These are phyloP conservation scores for Alternaria ventricosa DNA, from an alignment of 2,329 filamentous ascomycete species.

Conservation along the genomic window DNA sequence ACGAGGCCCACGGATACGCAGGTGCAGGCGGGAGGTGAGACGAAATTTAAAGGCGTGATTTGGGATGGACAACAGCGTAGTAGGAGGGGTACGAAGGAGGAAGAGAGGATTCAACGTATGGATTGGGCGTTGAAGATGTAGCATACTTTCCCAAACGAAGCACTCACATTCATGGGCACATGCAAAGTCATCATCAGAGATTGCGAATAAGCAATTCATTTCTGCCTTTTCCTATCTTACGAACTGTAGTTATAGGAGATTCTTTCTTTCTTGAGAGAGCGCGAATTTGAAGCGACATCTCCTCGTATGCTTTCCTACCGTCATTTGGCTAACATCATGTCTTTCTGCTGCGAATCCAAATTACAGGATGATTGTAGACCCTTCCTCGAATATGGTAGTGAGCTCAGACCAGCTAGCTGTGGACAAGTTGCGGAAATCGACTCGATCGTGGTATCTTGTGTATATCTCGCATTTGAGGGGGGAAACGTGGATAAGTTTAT, in stretches of 20 bases:
- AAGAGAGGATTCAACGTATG: background rate
- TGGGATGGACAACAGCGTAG: background rate
- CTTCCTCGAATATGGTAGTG: slow-evolving; percentile 16
- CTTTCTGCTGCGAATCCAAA: slow-evolving; percentile 18
- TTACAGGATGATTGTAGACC: slow-evolving; percentile 18
- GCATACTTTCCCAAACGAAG: background rate
- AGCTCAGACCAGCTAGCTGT: slow-evolving; percentile 37
- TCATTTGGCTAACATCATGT: slow-evolving; percentile 9
- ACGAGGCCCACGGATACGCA: background rate
- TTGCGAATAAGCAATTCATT: slow-evolving; percentile 19
- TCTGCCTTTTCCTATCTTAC: slow-evolving; percentile 12
- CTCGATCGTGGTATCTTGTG: slow-evolving; percentile 30
- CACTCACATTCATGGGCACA: background rate
- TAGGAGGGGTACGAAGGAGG: background rate
- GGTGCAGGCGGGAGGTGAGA: background rate
- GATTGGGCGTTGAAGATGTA: slow-evolving; percentile 1
- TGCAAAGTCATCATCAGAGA: background rate
- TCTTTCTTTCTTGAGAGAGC: slow-evolving; percentile 6
- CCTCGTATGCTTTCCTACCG: slow-evolving; percentile 1
- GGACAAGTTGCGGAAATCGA: slow-evolving; percentile 23
- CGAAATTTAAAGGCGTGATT: background rate
- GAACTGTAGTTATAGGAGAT: slow-evolving; percentile 14
- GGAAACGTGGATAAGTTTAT: slow-evolving; percentile 48
- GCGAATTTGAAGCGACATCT: slow-evolving; percentile 3
- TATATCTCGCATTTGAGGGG: slow-evolving; percentile 25